These are phyloP conservation scores for Podospora pseudoanserina DNA, from an alignment of 495 filamentous ascomycete species.

Conservation along the genomic window DNA sequence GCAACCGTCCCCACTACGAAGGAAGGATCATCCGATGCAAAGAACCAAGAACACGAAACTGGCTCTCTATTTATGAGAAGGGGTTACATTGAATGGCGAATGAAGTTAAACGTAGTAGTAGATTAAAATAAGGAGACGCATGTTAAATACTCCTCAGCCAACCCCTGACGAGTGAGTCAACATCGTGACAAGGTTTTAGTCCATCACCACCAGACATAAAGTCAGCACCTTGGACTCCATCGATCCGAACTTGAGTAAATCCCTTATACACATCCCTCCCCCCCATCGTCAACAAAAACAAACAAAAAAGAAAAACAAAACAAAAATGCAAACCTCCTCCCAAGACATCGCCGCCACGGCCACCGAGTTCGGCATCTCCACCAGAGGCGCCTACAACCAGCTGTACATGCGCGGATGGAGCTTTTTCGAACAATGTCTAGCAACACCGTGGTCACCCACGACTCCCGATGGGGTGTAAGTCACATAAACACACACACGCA, in stretches of 20 bases:
- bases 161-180: background rate
- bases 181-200: background rate
- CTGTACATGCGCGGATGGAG: conserved; percentile 13
- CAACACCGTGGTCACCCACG: conserved; percentile 19
- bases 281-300: too few species aligned
- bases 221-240: background rate
- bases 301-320: background rate
- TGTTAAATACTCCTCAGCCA: background rate
- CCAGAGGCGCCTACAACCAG: conserved; percentile 16
- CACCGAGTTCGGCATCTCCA: background rate
- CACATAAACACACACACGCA: background rate
- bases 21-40: background rate
- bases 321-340: background rate
- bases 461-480: conserved; percentile 20
- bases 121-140: background rate
- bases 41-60: background rate
- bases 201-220: too few species aligned
- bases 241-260: background rate
- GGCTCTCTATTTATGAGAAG: background rate
- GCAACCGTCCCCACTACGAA: background rate
- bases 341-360: background rate
- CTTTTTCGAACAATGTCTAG: conserved; percentile 17
- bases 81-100: background rate
- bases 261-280: background rate
- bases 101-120: background rate